Percentiles rank a stretch among this genome's conserved stretches.
phyloP scores from a whole-genome alignment of 139 green algal genomes.

The Tetradesmus obliquus region DNA sequence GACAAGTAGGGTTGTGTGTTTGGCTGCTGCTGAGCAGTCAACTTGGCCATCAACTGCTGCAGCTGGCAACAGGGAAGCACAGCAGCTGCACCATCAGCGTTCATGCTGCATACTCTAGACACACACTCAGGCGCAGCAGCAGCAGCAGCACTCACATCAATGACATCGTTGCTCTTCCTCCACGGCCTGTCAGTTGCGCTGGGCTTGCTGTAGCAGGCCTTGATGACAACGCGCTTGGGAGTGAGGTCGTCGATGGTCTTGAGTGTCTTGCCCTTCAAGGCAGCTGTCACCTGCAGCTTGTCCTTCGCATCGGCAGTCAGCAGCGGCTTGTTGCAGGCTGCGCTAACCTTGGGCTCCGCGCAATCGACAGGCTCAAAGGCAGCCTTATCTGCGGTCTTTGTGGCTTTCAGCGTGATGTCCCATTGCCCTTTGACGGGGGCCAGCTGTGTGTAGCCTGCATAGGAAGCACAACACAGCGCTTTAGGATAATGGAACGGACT shows the following conservation, averaged over 20 bases:
- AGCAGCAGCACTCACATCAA: slow-evolving; percentile 44
- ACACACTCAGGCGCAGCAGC: neutral
- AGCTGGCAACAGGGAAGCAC: neutral
- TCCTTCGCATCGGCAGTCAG: slow-evolving; percentile 29
- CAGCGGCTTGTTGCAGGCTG: slow-evolving; percentile 40
- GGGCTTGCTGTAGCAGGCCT: slow-evolving; percentile 38
- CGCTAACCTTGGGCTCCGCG: neutral
- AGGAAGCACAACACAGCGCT: neutral
- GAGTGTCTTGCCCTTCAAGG: neutral
- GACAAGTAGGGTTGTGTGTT: neutral
- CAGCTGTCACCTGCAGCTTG: slow-evolving; percentile 28
- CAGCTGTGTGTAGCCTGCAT: slow-evolving; percentile 38
- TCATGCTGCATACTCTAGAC: neutral
- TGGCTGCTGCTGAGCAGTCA: neutral
- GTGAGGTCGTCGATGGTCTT: slow-evolving; percentile 40
- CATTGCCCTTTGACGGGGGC: slow-evolving; percentile 26
- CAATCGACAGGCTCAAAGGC: neutral
- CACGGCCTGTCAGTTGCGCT: slow-evolving; percentile 27
- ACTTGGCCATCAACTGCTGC: neutral
- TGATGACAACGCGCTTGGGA: slow-evolving; percentile 3
- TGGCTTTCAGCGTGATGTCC: slow-evolving; percentile 24
- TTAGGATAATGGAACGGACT: neutral
- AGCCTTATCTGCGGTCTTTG: neutral
- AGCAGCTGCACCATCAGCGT: too few relatives aligned
- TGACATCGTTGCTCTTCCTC: slow-evolving; percentile 35